Evolutionary conservation across 148 eudicot genomes (phyloP), one percentile per base, ranked within the genome.

Genomic region (Linanthus parryae): DNA sequence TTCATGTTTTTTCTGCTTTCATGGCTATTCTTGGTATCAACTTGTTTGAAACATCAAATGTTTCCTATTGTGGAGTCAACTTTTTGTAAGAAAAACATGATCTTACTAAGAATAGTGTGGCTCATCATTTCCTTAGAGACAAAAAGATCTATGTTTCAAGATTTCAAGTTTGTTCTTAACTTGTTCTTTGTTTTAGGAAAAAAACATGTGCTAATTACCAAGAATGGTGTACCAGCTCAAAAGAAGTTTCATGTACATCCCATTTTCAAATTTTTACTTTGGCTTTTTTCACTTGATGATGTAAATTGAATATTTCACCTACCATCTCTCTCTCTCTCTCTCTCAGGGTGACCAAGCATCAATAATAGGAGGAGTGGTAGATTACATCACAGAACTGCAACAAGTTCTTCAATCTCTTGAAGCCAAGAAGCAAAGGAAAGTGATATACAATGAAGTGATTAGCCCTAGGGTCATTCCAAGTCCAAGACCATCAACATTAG

Each of bases 341-440:
- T 25, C 4, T 26, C 33, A 92, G 99, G 96, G 96, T 16, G 99
- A 92, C 64, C 99, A 92, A 78, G 99, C 99, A 29, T 92, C 99
- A 23, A 82, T 92, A 57, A 84, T 92, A 9, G 99, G 91, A 6
- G 99, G 99, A 21, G 99, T 92, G 1, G 85, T 82, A 52, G 79
- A 84, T n/a, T 92, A 84, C 63, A 92, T 92, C 45, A 88, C 37
- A 30, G 99, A 92, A 48, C 48, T 92, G 25, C 99, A 92, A 50
- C 94, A 84, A 67, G 60, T 92, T 45, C 80, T 87, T 7, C 90
- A 80, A 59, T 79, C 96, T 10, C 84, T 92, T 0, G 96, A 92
- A 47, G 73, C 94, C 23, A 88, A 82, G 66, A 92, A 88, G 62
- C 94, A 84, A 73, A 56, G 99, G 39, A 88, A 84, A 70, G n/a